Conservation (phyloP, 1,139 yeast genomes). For the Magnusiomyces sp. region DNA sequence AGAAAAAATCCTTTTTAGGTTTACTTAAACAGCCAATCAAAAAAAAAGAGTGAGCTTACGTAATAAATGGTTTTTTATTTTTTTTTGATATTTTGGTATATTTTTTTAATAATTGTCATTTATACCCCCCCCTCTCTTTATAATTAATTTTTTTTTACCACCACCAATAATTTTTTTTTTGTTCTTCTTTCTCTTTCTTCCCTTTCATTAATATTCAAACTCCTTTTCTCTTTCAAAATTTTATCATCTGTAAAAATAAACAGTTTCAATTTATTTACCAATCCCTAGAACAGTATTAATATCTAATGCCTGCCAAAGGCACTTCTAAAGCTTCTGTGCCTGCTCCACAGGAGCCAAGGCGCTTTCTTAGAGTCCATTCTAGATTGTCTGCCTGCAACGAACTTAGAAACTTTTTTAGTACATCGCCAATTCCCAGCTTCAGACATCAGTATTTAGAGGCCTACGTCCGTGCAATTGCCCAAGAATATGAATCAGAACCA, state of each 20-base stretch:
- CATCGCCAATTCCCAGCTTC: constrained; percentile 9
- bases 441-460: constrained; percentile 10
- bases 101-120: neutral
- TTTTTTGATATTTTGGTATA: neutral
- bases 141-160: neutral
- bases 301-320: constrained; percentile 11
- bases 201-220: neutral
- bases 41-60: too few relatives aligned
- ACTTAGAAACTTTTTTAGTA: constrained; percentile 5
- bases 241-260: neutral
- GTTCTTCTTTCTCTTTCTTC: neutral
- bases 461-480: constrained; percentile 10
- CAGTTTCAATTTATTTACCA: neutral
- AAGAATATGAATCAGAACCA: constrained; percentile 5
- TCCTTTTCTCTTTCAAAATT: neutral
- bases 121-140: neutral
- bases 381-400: constrained; percentile 9
- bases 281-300: too few relatives aligned
- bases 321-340: neutral
- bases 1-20: too few relatives aligned
- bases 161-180: neutral
- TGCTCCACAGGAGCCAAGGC: neutral
- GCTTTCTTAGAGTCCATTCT: constrained; percentile 10
- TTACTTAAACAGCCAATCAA: too few relatives aligned
- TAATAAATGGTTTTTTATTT: too few relatives aligned